Base-by-base conservation (phyloP, 495 filamentous ascomycete species). In the Penicillium manginii region DNA sequence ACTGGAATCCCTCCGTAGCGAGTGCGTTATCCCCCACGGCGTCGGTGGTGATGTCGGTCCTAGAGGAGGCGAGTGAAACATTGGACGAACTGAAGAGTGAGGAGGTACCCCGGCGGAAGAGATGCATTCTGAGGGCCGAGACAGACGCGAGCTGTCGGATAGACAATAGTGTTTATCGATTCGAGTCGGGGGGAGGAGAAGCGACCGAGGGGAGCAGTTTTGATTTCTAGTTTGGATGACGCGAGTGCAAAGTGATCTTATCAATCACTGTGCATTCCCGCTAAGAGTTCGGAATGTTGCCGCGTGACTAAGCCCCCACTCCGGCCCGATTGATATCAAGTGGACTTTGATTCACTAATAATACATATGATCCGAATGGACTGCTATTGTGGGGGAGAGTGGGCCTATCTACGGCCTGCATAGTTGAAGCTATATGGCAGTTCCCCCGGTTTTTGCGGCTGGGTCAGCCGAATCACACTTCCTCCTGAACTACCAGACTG, bases 391-490 rank as follows among this genome's bases (percentile, higher is more conserved):
- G 33, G 56, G 48, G 52, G n/a, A 40, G 52, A 47, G 46, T 52
- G 42, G 29, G 4, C 22, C 43, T 32, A 58, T 33, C 65, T 63
- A 63, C 53, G 64, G 21, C 64, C 59, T 52, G 58, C 67, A 55
- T 63, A 51, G 59, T 73, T 58, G 52, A 80, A 73, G 14, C 65
- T 71, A 60, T 81, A 82, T 14, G 80, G 81, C 54, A 82, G 53
- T 63, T 80, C 79, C 45, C 68, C 64, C 47, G 69, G 68, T 33
- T 60, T 66, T 26, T 59, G 66, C 15, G 73, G 65, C 49, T 75
- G 76, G n/a, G 66, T 63, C 45, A 81, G 53, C n/a, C 74, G 70
- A 63, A 82, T 81, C 15, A 81, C 75, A 63, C 78, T 82, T 17
- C 76, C 74, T 17, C 64, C 76, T 8, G 76, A 78, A 54, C 68